phyloP scores from a whole-genome alignment of 192 early-diverging fungal species.

The Backusella tarrabulga region DNA sequence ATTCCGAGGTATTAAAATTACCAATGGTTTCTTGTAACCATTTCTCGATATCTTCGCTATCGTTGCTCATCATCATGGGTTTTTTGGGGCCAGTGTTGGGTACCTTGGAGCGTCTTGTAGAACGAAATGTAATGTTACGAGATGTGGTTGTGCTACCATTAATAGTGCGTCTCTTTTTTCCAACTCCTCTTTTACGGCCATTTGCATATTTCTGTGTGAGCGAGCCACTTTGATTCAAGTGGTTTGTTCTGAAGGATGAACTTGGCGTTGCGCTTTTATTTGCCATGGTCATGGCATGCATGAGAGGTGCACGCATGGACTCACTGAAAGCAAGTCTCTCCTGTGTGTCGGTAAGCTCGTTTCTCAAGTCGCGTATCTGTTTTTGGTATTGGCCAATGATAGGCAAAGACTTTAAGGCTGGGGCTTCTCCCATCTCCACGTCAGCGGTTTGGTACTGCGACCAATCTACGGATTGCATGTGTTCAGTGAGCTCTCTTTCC shows the following conservation, averaged over 20 bases:
- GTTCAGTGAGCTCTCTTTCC: constrained; percentile 32
- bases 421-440: background rate
- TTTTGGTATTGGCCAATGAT: constrained; percentile 24
- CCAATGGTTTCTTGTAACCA: constrained; percentile 12
- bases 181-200: background rate
- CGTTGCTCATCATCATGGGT: background rate
- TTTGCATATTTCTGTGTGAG: background rate
- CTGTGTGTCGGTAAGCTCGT: constrained; percentile 31
- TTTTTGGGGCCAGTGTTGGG: background rate
- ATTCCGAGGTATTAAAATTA: background rate
- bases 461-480: background rate
- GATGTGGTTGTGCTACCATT: constrained; percentile 12
- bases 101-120: constrained; percentile 4
- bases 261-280: background rate
- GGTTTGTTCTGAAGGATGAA: background rate
- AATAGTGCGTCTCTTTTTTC: background rate
- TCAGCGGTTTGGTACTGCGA: background rate
- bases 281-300: constrained; percentile 10
- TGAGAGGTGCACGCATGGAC: constrained; percentile 9
- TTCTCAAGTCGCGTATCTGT: constrained; percentile 26
- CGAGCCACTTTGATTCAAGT: background rate
- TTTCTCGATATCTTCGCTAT: constrained; percentile 1
- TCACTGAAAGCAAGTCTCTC: constrained; percentile 32
- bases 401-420: background rate
- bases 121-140: constrained; percentile 10